Conservation (phyloP, 805 yeast genomes). For the Deakozyma indianensis region DNA sequence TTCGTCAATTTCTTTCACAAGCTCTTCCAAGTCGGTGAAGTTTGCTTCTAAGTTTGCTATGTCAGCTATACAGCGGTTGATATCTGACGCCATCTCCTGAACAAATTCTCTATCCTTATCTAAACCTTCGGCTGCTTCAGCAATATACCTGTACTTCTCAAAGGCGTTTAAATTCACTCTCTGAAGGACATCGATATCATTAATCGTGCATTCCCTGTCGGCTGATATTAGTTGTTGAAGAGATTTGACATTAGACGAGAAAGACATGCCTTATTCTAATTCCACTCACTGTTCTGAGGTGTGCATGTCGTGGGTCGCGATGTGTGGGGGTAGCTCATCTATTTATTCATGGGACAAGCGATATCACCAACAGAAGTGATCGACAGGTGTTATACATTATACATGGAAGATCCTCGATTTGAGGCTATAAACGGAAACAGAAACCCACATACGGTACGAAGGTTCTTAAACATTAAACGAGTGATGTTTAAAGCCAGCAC, state of each 20-base stretch:
- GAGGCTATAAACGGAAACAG: too few relatives aligned
- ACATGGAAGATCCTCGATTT: too few relatives aligned
- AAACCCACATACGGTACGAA: too few relatives aligned
- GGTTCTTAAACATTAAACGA: too few relatives aligned
- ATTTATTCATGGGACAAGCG: too few relatives aligned
- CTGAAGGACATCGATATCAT: not conserved
- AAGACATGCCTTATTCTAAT: too few relatives aligned
- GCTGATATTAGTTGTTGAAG: not conserved
- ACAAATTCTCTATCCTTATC: not conserved
- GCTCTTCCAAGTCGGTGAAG: constrained; percentile 23
- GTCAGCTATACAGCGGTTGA: not conserved
- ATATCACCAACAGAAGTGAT: too few relatives aligned
- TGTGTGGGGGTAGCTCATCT: too few relatives aligned
- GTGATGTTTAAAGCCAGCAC: too few relatives aligned
- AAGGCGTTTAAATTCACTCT: not conserved
- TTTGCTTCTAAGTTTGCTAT: constrained; percentile 10
- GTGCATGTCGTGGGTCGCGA: too few relatives aligned
- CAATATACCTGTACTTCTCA: not conserved
- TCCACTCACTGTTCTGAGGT: too few relatives aligned
- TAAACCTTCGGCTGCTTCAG: not conserved
- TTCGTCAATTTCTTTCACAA: constrained; percentile 43
- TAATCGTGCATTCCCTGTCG: not conserved
- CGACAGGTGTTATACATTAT: too few relatives aligned
- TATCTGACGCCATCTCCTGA: not conserved
- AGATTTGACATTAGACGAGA: not conserved